phyloP scores from a whole-genome alignment of 2,329 filamentous ascomycete species.

The Fusarium temperatum region DNA sequence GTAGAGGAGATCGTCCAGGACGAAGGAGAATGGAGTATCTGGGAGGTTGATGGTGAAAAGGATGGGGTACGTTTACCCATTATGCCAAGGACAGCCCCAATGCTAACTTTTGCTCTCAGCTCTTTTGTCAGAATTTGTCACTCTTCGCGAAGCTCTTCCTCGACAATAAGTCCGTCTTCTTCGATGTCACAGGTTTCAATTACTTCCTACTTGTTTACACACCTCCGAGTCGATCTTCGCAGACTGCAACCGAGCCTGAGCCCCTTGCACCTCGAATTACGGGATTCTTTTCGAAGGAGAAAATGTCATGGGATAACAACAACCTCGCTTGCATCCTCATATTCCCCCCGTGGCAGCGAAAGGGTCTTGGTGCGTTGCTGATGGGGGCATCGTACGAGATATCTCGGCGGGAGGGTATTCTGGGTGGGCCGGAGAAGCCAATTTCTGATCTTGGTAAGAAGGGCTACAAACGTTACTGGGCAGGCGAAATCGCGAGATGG shows the following conservation, averaged over 20 bases:
- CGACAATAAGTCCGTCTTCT: slow-evolving; percentile 98
- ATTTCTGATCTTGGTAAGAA: slow-evolving; percentile 85
- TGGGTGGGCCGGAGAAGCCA: slow-evolving; percentile 94
- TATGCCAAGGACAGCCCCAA: neutral
- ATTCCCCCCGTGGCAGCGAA: slow-evolving; percentile 94
- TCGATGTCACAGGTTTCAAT: slow-evolving; percentile 92
- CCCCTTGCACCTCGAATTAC: slow-evolving; percentile 65
- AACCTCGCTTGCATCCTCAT: slow-evolving; percentile 96
- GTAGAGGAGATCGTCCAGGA: slow-evolving; percentile 59
- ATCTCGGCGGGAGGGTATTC: slow-evolving; percentile 79
- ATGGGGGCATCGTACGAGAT: slow-evolving; percentile 96
- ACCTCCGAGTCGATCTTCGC: slow-evolving; percentile 45
- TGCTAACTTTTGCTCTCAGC: slow-evolving; percentile 50
- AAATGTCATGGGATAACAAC: slow-evolving; percentile 98
- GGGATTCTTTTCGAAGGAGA: slow-evolving; percentile 99
- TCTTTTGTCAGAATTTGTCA: slow-evolving; percentile 95
- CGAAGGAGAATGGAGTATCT: slow-evolving; percentile 83
- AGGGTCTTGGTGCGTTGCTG: slow-evolving; percentile 85
- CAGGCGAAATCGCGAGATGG: slow-evolving; percentile 81
- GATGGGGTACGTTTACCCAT: slow-evolving; percentile 66
- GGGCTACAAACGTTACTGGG: slow-evolving; percentile 89
- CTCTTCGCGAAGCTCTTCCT: slow-evolving; percentile 98
- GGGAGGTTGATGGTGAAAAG: slow-evolving; percentile 91
- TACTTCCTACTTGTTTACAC: slow-evolving; percentile 92
- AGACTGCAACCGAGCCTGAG: neutral